Evolutionary conservation across 352 stramenopile species (phyloP), one percentile per base, ranked within the genome.

Genomic region (Pythium rhizo-oryzae): DNA sequence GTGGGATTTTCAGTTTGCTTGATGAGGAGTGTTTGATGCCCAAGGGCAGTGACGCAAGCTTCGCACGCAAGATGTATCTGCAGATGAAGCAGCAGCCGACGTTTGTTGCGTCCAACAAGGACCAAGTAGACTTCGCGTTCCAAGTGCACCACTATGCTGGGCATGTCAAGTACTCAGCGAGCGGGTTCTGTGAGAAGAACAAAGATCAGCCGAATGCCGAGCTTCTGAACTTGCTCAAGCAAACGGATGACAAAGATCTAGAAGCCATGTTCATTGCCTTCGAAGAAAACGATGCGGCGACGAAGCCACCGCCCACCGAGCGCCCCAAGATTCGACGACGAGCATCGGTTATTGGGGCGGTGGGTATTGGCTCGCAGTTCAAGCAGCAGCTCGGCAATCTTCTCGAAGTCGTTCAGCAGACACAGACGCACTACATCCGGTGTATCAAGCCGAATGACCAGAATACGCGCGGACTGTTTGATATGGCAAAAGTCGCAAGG

Each of bases 391-490:
- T 99, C 18, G 91, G 92, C 25, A 85, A 85, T 33, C 82, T 99
- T 18, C 84, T 99, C 24, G 78, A 93, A 23, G 88, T 96, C 15
- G 98, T 99, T 30, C 92, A 98, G 30, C 80, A 90, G 58, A 99
- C 97, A 7, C 79, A 96, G 58, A 98, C 97, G 35, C 97, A 99
- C 76, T 99, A 99, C 76, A 98, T 99, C 70, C 93, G 98, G 33
- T 99, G 98, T 74, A 91, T 99, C 51, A 99, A 99, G 78, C 98
- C 98, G 21, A 99, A 99, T 72, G 94, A 99, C 71, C 77, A 87
- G 44, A 97, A 98, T 65, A 80, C 81, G 15, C 77, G 91, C 4
- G 83, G 92, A 51, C 74, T 86, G n/a, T 99, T 99, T 73, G 84
- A 97, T 21, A 75, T 82, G 57, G 52, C 52, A 18, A 91, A 93